phyloP scores from a whole-genome alignment of 768 basidiomycete species.

The Candolleomyces eurysporus region DNA sequence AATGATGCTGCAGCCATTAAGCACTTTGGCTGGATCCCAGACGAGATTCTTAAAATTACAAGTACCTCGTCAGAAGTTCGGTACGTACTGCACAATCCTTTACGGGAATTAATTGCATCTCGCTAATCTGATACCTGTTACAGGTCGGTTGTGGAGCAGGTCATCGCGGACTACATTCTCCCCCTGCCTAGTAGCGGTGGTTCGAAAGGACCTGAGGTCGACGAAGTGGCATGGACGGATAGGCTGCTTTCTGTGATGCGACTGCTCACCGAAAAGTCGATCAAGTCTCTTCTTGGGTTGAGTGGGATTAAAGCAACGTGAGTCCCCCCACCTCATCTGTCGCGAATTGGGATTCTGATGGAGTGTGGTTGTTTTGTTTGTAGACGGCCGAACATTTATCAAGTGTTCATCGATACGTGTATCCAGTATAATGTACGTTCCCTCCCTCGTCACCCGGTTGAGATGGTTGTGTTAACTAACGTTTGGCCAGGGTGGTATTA shows the following conservation, averaged over 20 bases:
- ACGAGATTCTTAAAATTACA: slow-evolving; percentile 59
- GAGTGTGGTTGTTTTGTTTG: not conserved
- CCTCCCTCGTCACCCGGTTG: not conserved
- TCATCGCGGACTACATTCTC: slow-evolving; percentile 72
- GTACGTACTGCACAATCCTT: slow-evolving; percentile 29
- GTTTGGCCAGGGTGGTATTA: slow-evolving; percentile 72
- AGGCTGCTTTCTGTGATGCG: slow-evolving; percentile 71
- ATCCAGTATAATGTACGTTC: slow-evolving; percentile 77
- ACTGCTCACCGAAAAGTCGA: slow-evolving; percentile 58
- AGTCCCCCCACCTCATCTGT: slow-evolving; percentile 23
- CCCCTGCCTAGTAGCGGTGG: slow-evolving; percentile 66
- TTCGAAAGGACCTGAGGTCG: slow-evolving; percentile 53
- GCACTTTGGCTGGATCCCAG: slow-evolving; percentile 94
- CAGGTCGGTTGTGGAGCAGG: slow-evolving; percentile 59
- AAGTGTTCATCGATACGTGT: slow-evolving; percentile 70
- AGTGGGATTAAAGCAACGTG: slow-evolving; percentile 65
- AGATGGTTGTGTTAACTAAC: slow-evolving; percentile 1
- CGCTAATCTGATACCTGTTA: not conserved
- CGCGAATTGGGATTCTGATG: slow-evolving; percentile 1
- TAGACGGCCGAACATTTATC: slow-evolving; percentile 70
- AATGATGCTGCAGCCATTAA: slow-evolving; percentile 66
- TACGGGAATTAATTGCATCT: too few species aligned
- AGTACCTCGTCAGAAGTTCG: slow-evolving; percentile 55
- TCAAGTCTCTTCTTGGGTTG: slow-evolving; percentile 56
- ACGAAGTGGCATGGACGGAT: slow-evolving; percentile 87